phyloP scores from a whole-genome alignment of 208 protist genomes.

The Tritrichomonas foetus region DNA sequence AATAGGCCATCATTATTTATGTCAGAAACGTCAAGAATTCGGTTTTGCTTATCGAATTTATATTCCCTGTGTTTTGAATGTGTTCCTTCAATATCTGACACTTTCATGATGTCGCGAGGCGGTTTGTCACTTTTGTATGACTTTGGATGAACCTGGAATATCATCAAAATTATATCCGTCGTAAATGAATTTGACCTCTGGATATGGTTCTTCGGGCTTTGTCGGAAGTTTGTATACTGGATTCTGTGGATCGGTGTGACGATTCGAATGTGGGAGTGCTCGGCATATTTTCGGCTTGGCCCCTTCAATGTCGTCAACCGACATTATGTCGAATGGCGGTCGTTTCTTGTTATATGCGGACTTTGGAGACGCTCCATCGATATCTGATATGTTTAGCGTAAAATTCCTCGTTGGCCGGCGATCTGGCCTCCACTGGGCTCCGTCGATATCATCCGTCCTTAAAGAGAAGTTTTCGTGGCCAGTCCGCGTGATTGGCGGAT shows the following conservation, averaged over 20 bases:
- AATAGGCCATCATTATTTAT: conserved; percentile 33
- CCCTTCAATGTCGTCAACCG: not conserved
- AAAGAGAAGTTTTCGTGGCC: not conserved
- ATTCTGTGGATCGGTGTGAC: not conserved
- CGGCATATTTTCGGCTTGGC: not conserved
- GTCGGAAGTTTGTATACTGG: not conserved
- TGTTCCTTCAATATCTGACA: not conserved
- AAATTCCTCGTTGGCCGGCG: not conserved
- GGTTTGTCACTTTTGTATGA: conserved; percentile 5
- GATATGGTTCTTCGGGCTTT: not conserved
- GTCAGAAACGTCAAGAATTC: not conserved
- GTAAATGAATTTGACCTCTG: not conserved
- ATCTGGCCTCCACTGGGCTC: not conserved
- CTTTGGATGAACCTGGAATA: conserved; percentile 13
- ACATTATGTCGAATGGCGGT: not conserved
- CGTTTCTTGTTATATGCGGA: not conserved
- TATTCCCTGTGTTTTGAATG: not conserved
- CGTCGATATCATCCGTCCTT: not conserved
- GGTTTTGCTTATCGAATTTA: not conserved
- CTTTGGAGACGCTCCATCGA: not conserved
- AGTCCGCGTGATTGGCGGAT: not conserved
- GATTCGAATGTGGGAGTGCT: not conserved
- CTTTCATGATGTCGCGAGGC: not conserved
- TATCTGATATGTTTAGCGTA: not conserved
- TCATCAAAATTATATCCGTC: not conserved